phyloP scores from a whole-genome alignment of 768 basidiomycete genomes.

The Tremella yokohamensis region DNA sequence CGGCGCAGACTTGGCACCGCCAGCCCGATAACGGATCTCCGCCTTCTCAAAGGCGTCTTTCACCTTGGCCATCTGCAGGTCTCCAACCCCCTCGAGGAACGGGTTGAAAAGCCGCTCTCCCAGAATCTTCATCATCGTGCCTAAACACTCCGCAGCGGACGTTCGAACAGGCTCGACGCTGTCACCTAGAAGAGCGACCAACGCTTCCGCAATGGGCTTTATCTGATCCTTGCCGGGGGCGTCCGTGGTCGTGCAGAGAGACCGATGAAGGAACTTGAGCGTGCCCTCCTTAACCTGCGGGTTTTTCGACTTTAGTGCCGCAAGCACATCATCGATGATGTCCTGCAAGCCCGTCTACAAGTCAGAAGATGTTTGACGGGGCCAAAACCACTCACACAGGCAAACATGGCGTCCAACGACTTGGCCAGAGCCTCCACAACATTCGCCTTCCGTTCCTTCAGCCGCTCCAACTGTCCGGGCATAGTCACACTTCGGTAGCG shows the following conservation, averaged over 20 bases:
- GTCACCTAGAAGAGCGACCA: slow-evolving; percentile 77
- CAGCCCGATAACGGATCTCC: slow-evolving; percentile 80
- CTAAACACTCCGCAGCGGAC: slow-evolving; percentile 82
- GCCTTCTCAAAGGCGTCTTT: slow-evolving; percentile 90
- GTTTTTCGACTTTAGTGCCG: slow-evolving; percentile 79
- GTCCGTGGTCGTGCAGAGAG: slow-evolving; percentile 65
- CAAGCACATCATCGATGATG: slow-evolving; percentile 74
- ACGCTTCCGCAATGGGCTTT: slow-evolving; percentile 72
- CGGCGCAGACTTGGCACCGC: slow-evolving; percentile 51
- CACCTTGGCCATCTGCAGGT: slow-evolving; percentile 84
- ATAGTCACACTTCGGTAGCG: slow-evolving; percentile 70
- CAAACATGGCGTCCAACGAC: slow-evolving; percentile 83
- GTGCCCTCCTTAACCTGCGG: slow-evolving; percentile 95
- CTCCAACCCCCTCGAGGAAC: slow-evolving; percentile 75
- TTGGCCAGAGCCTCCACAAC: slow-evolving; percentile 85
- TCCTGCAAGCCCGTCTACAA: slow-evolving; percentile 72
- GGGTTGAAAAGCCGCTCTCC: slow-evolving; percentile 89
- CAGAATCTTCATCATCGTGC: slow-evolving; percentile 91
- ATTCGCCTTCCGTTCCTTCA: slow-evolving; percentile 89
- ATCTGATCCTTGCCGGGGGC: slow-evolving; percentile 72
- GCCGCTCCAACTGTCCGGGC: slow-evolving; percentile 72
- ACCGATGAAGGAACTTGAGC: slow-evolving; percentile 77
- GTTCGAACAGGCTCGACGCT: slow-evolving; percentile 81
- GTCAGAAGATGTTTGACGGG: slow-evolving; percentile 10
- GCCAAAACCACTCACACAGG: slow-evolving; percentile 60